phyloP scores from a whole-genome alignment of 2,329 filamentous ascomycete species.

The Spiromastix sp. region DNA sequence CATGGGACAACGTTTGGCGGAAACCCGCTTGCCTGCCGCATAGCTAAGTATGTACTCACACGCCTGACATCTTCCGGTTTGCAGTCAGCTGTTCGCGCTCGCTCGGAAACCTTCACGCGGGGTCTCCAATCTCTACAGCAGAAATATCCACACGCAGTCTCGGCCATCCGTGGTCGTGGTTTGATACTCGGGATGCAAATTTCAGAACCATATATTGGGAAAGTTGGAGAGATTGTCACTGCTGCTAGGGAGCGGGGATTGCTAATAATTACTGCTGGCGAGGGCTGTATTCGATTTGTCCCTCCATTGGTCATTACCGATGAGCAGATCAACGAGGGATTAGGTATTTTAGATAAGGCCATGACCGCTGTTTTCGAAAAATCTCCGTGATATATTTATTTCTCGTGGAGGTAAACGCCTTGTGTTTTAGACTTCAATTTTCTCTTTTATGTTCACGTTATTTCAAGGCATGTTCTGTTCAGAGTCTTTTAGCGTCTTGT shows the following conservation, averaged over 20 bases:
- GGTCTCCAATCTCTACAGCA: constrained; percentile 48
- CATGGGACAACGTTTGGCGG: constrained; percentile 93
- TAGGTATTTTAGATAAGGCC: constrained; percentile 63
- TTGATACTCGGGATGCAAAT: constrained; percentile 83
- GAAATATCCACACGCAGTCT: constrained; percentile 60
- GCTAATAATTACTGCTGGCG: constrained; percentile 84
- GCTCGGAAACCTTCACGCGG: constrained; percentile 50
- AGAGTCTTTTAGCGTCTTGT: too few relatives aligned
- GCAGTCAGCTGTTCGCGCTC: constrained; percentile 58
- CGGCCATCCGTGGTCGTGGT: constrained; percentile 71
- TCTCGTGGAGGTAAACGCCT: too few relatives aligned
- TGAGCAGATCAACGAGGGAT: constrained; percentile 66
- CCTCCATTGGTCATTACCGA: constrained; percentile 74
- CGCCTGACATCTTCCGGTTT: constrained; percentile 63
- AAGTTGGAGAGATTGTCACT: constrained; percentile 54
- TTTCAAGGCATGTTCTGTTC: too few relatives aligned
- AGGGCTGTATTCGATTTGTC: constrained; percentile 85
- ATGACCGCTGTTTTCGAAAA: constrained; percentile 45
- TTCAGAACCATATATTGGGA: constrained; percentile 50
- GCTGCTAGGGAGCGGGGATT: constrained; percentile 81
- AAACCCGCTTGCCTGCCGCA: constrained; percentile 73
- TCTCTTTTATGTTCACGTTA: not conserved
- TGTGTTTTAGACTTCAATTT: not conserved
- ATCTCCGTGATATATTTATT: constrained; percentile 1
- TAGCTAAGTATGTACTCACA: constrained; percentile 77